Evolutionary conservation across 345 rosid genomes (phyloP).

Genomic region (Streptanthus diversifolius): DNA sequence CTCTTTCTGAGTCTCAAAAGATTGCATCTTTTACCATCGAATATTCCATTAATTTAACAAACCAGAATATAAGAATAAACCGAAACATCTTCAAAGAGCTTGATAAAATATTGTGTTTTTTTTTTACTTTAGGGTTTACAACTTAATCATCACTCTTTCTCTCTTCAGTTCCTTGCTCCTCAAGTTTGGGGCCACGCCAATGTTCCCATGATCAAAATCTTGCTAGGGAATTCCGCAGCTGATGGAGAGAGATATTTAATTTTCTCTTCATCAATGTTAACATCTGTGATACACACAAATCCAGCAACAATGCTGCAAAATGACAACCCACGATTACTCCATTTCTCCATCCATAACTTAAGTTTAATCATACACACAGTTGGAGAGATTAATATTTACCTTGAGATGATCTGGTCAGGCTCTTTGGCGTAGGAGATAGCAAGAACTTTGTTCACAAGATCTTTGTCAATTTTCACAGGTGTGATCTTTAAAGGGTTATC

Average conservation of each 20-base stretch:
- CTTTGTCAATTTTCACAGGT: background rate
- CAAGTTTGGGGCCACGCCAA: background rate
- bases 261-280: background rate
- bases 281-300: conserved; percentile 9
- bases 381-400: background rate
- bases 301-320: conserved; percentile 30
- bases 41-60: no score
- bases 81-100: background rate
- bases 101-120: background rate
- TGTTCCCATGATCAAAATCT: conserved; percentile 11
- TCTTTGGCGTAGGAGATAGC: conserved; percentile 12
- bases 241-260: conserved; percentile 27
- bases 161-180: background rate
- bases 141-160: background rate
- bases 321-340: background rate
- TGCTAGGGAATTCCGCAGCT: background rate
- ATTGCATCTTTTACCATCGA: no score
- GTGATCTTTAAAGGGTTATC: background rate
- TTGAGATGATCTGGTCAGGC: background rate
- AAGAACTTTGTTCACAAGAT: conserved; percentile 6
- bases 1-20: no score
- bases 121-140: background rate
- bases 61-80: no score
- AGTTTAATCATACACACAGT: background rate
- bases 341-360: background rate